Base-by-base conservation (phyloP, 441 rosid species). In the Gossypium aridum region DNA sequence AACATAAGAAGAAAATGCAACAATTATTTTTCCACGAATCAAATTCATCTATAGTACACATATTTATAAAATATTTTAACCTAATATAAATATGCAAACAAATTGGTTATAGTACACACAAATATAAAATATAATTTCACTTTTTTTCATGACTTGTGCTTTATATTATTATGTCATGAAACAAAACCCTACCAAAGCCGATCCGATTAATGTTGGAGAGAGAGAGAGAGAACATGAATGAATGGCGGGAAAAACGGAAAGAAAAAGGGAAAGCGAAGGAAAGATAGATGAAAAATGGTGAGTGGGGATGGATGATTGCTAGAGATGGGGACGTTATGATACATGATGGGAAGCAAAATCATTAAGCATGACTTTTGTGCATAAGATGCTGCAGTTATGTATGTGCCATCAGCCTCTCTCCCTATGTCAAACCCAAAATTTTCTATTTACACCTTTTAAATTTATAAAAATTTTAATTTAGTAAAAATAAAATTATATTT, bases 311-410 rank as follows among this genome's bases (percentile, higher is more conserved):
- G 57, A 66, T 66, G 71, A 66, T 66, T 49, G 45, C 8, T 25
- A 26, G 72, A 53, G 76, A 75, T 75, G 76, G 82, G 60, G 79
- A 67, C 72, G 77, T 76, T 76, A 76, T 79, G 77, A 76, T 77
- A 23, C 22, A 61, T 62, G 74, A 78, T 78, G 87, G 90, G 91
- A 87, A 85, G 86, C 93, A 85, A 75, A 85, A 89, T 91, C 72
- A 91, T 91, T 80, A 85, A 81, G 96, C 92, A 89, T 91, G 91
- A 85, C 31, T 57, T 49, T 57, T 57, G 14, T 22, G 81, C 77
- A 80, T 85, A 79, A 79, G 64, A 74, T 77, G 90, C 79, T 77
- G 89, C 79, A 85, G 89, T 91, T 83, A 91, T 89, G 81, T 83
- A 89, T 89, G 81, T 79, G 66, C 57, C 87, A 82, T 85, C 81